Evolutionary conservation across 805 yeast genomes (phyloP), one percentile per base, ranked within the genome.

Genomic region (Kazachstania bromeliacearum): DNA sequence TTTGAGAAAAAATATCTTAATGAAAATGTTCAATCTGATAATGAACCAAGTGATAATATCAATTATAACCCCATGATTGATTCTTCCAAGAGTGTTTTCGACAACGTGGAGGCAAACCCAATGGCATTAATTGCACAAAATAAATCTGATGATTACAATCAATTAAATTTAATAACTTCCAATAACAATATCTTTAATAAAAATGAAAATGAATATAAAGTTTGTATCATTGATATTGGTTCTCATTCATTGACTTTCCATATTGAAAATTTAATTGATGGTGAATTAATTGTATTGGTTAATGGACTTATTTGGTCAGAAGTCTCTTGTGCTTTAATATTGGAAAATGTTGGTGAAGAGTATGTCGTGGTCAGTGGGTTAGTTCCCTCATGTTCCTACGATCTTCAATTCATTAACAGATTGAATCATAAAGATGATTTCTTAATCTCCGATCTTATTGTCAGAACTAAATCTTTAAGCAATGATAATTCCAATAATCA

Each of bases 231-330:
- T 48, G 68, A 67, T 42, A 70, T 72, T 12, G 73, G 74, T 16
- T 69, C 72, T 24, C 72, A 75, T 7, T 57, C 73, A 15, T 61
- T 74, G 25, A 70, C 71, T 2, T 71, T 73, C 44, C 74, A 70
- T 40, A 53, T 74, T 23, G 63, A 67, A 34, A 66, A 71, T 34
- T 65, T 66, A 14, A 52, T 55, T 31, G 61, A 64, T 37, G 66
- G 67, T 34, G 68, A 59, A 37, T 51, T 70, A 5, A 59, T 64
- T 31, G 68, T 67, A 9, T 57, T 64, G 37, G 84, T 79, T 4
- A 79, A 79, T 47, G 85, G 84, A 16, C 68, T 79, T 16, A 66
- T 72, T 10, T 79, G 87, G 87, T 71, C 76, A 18, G 84, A 77
- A 48, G 74, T 75, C 2, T 66, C 76, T 0, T 64, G 72, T 26